Evolutionary conservation across 345 rosid species (phyloP).

Genomic region (Linum tenue): DNA sequence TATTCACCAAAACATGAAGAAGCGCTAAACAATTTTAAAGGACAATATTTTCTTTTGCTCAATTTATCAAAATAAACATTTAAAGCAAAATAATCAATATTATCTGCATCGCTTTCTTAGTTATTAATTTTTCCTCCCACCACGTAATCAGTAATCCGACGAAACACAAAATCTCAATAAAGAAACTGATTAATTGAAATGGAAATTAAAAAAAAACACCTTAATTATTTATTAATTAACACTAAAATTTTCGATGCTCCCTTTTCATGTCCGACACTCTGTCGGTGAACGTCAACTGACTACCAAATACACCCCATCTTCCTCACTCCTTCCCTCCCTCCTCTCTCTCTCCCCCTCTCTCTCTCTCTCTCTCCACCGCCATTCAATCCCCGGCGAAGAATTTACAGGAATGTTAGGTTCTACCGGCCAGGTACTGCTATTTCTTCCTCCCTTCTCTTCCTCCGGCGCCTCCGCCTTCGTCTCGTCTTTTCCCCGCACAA

Average conservation of each 20-base stretch:
- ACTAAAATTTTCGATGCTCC: background rate
- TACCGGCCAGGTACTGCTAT: constrained; percentile 11
- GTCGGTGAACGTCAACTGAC: constrained; percentile 22
- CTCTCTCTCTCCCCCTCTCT: constrained; percentile 14
- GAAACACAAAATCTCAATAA: constrained; percentile 10
- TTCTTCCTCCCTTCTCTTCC: background rate
- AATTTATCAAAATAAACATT: too few species aligned
- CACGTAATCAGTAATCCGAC: constrained; percentile 23
- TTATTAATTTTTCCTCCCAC: constrained; percentile 3
- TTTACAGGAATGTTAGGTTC: constrained; percentile 20
- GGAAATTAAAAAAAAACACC: too few species aligned
- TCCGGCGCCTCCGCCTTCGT: background rate
- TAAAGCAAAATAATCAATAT: too few species aligned
- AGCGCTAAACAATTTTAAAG: too few species aligned
- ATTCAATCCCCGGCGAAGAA: constrained; percentile 16
- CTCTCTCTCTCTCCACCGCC: background rate
- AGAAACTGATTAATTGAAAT: too few species aligned
- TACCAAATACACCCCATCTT: background rate
- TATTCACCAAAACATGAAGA: too few species aligned
- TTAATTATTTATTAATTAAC: background rate
- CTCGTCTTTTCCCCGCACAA: too few species aligned
- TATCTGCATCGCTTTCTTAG: background rate
- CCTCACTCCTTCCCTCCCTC: too few species aligned
- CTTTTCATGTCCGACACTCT: constrained; percentile 37
- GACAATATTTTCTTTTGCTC: too few species aligned